phyloP scores from a whole-genome alignment of 106 monocot species.

The Posidonia australis region DNA sequence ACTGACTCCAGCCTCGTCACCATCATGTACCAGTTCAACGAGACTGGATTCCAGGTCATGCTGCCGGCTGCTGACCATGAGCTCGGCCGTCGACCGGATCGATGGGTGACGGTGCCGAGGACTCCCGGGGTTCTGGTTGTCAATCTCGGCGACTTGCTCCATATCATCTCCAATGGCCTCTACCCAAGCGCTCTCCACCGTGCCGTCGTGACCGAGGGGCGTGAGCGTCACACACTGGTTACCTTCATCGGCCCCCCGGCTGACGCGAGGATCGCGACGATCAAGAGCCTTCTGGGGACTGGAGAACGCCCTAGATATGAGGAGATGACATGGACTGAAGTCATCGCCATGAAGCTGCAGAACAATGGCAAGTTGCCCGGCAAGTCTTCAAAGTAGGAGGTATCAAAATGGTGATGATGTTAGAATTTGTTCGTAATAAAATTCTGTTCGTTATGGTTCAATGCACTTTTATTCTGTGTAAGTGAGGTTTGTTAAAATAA shows the following conservation, averaged over 20 bases:
- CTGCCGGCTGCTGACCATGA: constrained; percentile 9
- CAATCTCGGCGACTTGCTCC: constrained; percentile 72
- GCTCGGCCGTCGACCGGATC: not conserved
- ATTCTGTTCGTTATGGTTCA: too few species aligned
- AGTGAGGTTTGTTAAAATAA: too few species aligned
- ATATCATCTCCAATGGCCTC: constrained; percentile 62
- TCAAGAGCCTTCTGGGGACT: constrained; percentile 8
- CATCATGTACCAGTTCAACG: constrained; percentile 48
- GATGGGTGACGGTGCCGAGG: constrained; percentile 66
- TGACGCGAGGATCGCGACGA: constrained; percentile 38
- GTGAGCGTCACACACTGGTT: constrained; percentile 41
- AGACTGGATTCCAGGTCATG: constrained; percentile 55
- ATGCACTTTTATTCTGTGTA: too few species aligned
- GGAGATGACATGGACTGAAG: constrained; percentile 72
- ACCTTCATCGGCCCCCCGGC: constrained; percentile 54
- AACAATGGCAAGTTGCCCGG: not conserved
- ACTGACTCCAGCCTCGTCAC: constrained; percentile 79
- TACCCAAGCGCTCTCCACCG: constrained; percentile 62
- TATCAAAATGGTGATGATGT: too few species aligned
- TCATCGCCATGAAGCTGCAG: constrained; percentile 4
- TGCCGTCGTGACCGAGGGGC: constrained; percentile 42
- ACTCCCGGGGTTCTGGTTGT: constrained; percentile 41
- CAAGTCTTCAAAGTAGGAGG: too few species aligned
- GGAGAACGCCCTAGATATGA: constrained; percentile 23
- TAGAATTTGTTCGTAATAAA: too few species aligned